These are phyloP conservation scores for Dothistroma pini DNA, from an alignment of 2,329 filamentous ascomycete species.

Conservation along the genomic window DNA sequence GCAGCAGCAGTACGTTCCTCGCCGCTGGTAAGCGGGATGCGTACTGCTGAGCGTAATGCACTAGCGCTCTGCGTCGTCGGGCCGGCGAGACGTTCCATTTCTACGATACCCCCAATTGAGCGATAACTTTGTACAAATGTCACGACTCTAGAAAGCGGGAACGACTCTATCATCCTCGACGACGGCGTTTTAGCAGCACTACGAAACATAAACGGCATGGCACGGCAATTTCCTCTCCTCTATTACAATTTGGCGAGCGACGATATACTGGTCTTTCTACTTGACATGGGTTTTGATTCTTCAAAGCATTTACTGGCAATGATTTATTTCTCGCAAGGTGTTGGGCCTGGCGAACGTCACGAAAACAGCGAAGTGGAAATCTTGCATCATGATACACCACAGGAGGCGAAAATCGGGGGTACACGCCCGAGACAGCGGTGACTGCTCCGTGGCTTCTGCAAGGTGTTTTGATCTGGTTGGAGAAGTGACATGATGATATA, in stretches of 20 bases:
- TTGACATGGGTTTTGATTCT: slow-evolving; percentile 7
- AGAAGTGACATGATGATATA: slow-evolving; percentile 9
- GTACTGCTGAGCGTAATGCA: slow-evolving; percentile 20
- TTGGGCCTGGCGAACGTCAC: slow-evolving; percentile 10
- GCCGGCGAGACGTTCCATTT: slow-evolving; percentile 18
- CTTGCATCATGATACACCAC: slow-evolving; percentile 13
- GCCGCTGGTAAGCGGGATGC: slow-evolving; percentile 44
- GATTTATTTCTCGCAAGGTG: slow-evolving; percentile 11
- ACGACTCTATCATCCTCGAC: slow-evolving; percentile 15
- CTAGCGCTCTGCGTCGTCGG: slow-evolving; percentile 25
- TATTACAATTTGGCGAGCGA: slow-evolving; percentile 11
- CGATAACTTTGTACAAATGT: slow-evolving; percentile 28
- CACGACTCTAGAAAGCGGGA: slow-evolving; percentile 22
- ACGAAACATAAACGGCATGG: slow-evolving; percentile 23
- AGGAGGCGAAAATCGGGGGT: slow-evolving; percentile 7
- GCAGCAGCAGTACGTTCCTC: slow-evolving; percentile 52
- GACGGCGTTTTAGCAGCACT: slow-evolving; percentile 27
- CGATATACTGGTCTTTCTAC: slow-evolving; percentile 13
- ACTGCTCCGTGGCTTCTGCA: slow-evolving; percentile 7
- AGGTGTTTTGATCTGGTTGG: slow-evolving; percentile 3
- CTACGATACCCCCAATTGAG: slow-evolving; percentile 7
- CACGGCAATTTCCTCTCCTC: slow-evolving; percentile 18
- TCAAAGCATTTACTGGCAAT: slow-evolving; percentile 13
- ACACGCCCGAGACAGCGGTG: slow-evolving; percentile 9
- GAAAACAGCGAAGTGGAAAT: slow-evolving; percentile 15